Base-by-base conservation (phyloP, 2,329 filamentous ascomycete genomes). In the Immersiporthe knoxdaviesiana region DNA sequence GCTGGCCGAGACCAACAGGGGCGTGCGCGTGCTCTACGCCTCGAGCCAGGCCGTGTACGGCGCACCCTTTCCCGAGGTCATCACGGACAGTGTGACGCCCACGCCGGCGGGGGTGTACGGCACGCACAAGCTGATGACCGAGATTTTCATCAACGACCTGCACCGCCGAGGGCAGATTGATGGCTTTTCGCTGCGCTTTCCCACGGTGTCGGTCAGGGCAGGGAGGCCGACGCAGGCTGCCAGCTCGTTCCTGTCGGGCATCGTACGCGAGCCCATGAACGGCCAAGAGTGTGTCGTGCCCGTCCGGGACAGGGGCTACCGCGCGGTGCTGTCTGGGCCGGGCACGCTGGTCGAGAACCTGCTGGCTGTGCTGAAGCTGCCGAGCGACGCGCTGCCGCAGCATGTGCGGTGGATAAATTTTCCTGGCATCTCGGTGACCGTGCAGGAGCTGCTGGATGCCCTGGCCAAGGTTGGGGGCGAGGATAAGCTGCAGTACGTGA, bases 11-110 rank as follows among this genome's bases (percentile, higher is more conserved):
- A 69, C 66, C 7, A 66, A 69, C 59, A 69, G 47, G 41, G 67
- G 69, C 52, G 69, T 71, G 18, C 69, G 69, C 32, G 69, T 71
- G 44, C 37, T 71, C 59, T 71, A 66, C 50, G 69, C 69, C 32
- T 87, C 85, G 39, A 86, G 84, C 27, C 85, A 87, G 66, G 88
- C 88, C 4, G 86, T 90, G 7, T 90, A 88, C 74, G 87, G 88
- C 1, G 82, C 69, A 18, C 69, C 69, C 0, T 65, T 71, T 21
- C 69, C 69, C 1, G 69, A 69, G 2, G 60, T 69, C 50, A 66
- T 71, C 63, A 69, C 67, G 21, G 80, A 80, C 14, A 77, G 85
- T 3, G 82, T 87, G 0, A 82, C 80, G 16, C 83, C 87, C 0
- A 86, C 84, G 30, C 87, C 88, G 0, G 82, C 87, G 71, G 84